Evolutionary conservation across 2,329 filamentous ascomycete genomes (phyloP), one percentile per base, ranked within the genome.

Genomic region (Claviceps sp.): DNA sequence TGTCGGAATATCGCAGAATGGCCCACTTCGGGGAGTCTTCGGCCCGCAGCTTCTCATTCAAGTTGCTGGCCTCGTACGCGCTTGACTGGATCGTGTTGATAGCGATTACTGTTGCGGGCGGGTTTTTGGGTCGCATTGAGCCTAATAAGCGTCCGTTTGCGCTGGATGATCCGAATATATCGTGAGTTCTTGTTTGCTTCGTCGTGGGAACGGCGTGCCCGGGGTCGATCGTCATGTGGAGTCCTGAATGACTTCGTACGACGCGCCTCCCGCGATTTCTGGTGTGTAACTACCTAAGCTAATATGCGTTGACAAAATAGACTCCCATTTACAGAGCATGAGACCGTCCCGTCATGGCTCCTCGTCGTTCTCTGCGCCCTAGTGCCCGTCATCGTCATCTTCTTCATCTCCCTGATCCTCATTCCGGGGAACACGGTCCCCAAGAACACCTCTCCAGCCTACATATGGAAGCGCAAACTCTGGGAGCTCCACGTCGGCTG

Each of bases 401-500:
- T 85, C 49, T 39, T 88, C 50, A 76, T 91, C 52, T 79, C 80
- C 42, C 66, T 94, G 36, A 56, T 81, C 54, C 73, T 91, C 58
- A 80, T 93, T 1, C 88, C 88, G 1, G 87, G 86, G 3, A 76
- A 79, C 5, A 83, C 82, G 1, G 81, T 84, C 1, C 76, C 79
- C 16, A 73, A 72, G 43, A 74, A 76, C 20, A 82, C 83, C 0
- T 80, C 86, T 1, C 76, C 75, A 56, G 66, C 75, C 4, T 68
- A 87, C 50, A 73, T 90, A 45, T 89, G 87, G 82, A 80, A 79
- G 63, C 78, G 87, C 57, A 95, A 93, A 69, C 66, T 95, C 1
- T 96, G 91, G 89, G 90, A 96, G 66, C 82, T 87, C 65, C 88
- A 96, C 63, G 82, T 81, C 2, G 89, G 87, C 53, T 88, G 85